These are phyloP conservation scores for Aspergillus leporis DNA, from an alignment of 495 filamentous ascomycete species.

Conservation along the genomic window DNA sequence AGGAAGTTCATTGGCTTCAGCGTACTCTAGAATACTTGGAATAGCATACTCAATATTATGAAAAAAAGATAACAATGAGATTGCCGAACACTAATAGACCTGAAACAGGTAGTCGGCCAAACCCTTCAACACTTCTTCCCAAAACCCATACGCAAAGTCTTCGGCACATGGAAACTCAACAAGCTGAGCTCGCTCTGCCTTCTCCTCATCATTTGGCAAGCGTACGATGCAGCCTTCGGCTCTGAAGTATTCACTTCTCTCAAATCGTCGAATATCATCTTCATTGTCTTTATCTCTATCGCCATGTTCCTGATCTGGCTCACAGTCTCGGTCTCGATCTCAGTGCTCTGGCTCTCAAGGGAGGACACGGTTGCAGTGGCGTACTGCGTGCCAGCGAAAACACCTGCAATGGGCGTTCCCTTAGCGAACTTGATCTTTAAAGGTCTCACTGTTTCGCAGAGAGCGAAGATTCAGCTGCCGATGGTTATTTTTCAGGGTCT, in stretches of 20 bases:
- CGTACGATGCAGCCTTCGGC: not conserved
- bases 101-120: not conserved
- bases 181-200: not conserved
- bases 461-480: not conserved
- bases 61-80: no score
- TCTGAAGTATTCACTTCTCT: not conserved
- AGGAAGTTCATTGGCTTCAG: not conserved
- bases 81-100: not conserved
- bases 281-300: not conserved
- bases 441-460: not conserved
- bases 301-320: not conserved
- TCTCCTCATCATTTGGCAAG: not conserved
- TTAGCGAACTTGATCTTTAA: not conserved
- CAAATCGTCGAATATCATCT: not conserved
- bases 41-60: no score
- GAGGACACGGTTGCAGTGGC: not conserved
- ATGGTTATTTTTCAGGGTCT: not conserved
- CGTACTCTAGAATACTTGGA: no score
- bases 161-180: not conserved
- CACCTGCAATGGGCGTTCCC: not conserved
- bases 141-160: not conserved
- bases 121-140: not conserved
- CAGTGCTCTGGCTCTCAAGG: not conserved
- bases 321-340: not conserved
- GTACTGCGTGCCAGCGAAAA: not conserved